These are phyloP conservation scores for Coemansia sp. DNA, from an alignment of 192 early-diverging fungal species.

Conservation along the genomic window DNA sequence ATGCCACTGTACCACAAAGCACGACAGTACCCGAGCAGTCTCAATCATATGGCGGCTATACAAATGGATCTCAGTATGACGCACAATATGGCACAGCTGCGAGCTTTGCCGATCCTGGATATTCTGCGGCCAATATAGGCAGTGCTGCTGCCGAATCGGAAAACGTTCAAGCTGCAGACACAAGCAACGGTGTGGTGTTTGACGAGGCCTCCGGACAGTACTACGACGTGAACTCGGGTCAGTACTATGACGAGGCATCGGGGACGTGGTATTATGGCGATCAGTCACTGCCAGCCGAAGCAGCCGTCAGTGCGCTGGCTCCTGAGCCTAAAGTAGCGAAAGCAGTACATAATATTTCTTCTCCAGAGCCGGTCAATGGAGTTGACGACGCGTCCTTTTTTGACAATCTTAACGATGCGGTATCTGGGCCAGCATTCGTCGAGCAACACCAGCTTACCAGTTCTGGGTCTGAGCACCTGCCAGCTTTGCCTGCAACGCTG, in stretches of 20 bases:
- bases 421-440: not conserved
- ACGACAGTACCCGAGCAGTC: not conserved
- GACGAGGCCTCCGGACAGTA: constrained; percentile 42
- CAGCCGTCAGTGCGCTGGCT: not conserved
- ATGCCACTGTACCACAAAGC: not conserved
- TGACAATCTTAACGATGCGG: constrained; percentile 21
- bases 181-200: constrained; percentile 27
- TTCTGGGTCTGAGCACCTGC: not conserved
- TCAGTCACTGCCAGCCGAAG: constrained; percentile 1
- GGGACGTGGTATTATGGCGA: constrained; percentile 49
- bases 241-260: constrained; percentile 45
- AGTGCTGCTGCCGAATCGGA: not conserved
- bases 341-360: not conserved
- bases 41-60: not conserved
- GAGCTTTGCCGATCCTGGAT: not conserved
- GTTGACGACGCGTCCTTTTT: constrained; percentile 47
- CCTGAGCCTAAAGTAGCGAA: not conserved
- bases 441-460: not conserved
- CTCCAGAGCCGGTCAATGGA: not conserved
- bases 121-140: not conserved
- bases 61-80: not conserved
- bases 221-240: constrained; percentile 47
- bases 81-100: not conserved
- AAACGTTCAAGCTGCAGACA: not conserved
- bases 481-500: not conserved